Base-by-base conservation (phyloP, 192 early-diverging fungal species). In the Coemansia sp. region DNA sequence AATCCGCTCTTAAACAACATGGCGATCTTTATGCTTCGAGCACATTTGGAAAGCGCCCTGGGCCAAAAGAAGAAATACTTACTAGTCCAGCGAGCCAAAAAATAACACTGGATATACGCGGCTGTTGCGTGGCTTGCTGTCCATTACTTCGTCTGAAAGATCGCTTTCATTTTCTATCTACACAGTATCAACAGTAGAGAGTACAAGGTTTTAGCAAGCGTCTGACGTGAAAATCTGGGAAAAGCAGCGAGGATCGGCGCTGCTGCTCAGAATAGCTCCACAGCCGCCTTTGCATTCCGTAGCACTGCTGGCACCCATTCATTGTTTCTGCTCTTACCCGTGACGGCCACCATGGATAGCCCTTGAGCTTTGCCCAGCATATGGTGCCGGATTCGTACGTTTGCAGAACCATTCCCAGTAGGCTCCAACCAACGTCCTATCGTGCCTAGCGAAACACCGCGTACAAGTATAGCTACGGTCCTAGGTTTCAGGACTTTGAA, bases 31-130 rank as follows among this genome's bases (percentile, higher is more conserved):
- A 26, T 26, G 23, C 23, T 26, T 26, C 4, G 23, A 4, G 4
- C 23, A 26, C 23, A 26, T 26, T 26, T 26, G 23, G 23, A 26
- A 26, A 26, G 23, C 23, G 4, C 23, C 23, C 23, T 26, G 4
- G 23, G 2, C 23, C n/a, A n/a, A 26, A 26, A 26, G 4, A 1
- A 26, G 23, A 26, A 26, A 0, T 21, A 80, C 77, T 80, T 80
- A 80, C 77, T 80, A 80, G 78, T 80, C 78, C 12, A 80, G 65
- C 6, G 78, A 80, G 32, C 78, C 78, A 58, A 76, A 76, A 62
- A 75, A 80, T 30, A 80, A 53, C 5, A 80, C 78, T 3, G 78
- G 78, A 39, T 80, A 73, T 14, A 70, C 62, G 15, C 72, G 78
- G 10, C 68, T 60, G 41, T 50, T 80, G 45, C 68, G 70, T 32